phyloP scores from a whole-genome alignment of 805 yeast genomes.

The Saccharomycopsis guyanensis region DNA sequence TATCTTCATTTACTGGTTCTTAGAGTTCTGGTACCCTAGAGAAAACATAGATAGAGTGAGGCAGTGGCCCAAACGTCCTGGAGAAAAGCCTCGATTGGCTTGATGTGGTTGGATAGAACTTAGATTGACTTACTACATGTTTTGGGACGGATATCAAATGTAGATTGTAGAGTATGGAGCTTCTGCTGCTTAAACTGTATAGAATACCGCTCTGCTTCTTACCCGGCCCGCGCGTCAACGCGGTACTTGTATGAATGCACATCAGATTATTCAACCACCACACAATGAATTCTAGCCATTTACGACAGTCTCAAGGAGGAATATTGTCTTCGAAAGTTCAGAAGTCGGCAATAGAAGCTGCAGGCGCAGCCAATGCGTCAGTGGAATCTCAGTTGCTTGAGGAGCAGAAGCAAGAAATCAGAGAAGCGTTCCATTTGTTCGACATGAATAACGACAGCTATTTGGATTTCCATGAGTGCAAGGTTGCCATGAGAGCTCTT shows the following conservation, averaged over 20 bases:
- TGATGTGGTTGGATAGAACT: neutral
- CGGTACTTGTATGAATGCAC: neutral
- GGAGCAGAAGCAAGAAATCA: constrained; percentile 84
- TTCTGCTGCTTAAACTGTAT: no score
- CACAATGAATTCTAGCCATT: constrained; percentile 2
- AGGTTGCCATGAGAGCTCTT: constrained; percentile 88
- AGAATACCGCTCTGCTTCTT: no score
- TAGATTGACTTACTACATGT: no score
- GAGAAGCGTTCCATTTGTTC: constrained; percentile 86
- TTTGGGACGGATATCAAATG: no score
- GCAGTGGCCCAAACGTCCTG: constrained; percentile 65
- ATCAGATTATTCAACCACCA: no score
- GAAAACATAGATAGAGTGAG: constrained; percentile 61
- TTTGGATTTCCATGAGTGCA: constrained; percentile 86
- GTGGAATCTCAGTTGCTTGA: constrained; percentile 56
- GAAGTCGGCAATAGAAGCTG: neutral
- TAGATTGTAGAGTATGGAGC: no score
- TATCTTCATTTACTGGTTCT: constrained; percentile 48
- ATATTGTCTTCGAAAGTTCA: neutral
- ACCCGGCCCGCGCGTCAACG: neutral
- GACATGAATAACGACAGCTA: constrained; percentile 89
- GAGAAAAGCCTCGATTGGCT: neutral
- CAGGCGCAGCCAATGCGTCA: constrained; percentile 26
- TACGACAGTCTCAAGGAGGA: constrained; percentile 4
- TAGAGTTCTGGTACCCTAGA: constrained; percentile 68